A percentile compares a stretch with the other conserved stretches of the same genome.
Evolutionary conservation across 2,329 filamentous ascomycete species (phyloP).

Genomic region (Fusarium udum): DNA sequence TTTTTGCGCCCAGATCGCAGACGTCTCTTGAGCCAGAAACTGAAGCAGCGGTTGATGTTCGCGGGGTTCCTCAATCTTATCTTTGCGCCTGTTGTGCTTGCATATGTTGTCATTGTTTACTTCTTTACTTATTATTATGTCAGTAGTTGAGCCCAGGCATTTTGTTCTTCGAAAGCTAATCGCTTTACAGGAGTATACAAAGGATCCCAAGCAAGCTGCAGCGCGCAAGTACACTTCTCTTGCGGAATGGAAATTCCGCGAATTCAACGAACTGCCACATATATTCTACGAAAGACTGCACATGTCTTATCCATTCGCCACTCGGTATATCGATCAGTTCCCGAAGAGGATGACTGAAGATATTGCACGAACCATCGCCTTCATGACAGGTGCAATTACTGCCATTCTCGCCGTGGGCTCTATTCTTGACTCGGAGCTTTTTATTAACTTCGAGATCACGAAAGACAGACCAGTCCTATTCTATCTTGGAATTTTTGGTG

Average conservation of each 20-base stretch:
- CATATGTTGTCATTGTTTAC: slow-evolving; percentile 86
- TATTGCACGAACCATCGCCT: slow-evolving; percentile 83
- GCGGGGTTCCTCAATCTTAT: slow-evolving; percentile 87
- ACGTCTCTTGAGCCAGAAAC: slow-evolving; percentile 77
- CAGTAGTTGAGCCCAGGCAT: slow-evolving; percentile 44
- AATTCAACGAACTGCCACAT: slow-evolving; percentile 96
- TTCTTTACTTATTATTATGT: slow-evolving; percentile 96
- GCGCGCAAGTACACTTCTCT: slow-evolving; percentile 86
- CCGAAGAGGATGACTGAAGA: slow-evolving; percentile 95
- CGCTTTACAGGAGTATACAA: slow-evolving; percentile 81
- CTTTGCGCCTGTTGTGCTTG: slow-evolving; percentile 86
- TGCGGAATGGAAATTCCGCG: slow-evolving; percentile 97
- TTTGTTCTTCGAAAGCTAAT: slow-evolving; percentile 2
- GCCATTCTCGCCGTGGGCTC: slow-evolving; percentile 86
- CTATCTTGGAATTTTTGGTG: slow-evolving; percentile 84
- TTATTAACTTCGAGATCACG: slow-evolving; percentile 91
- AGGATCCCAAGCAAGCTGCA: slow-evolving; percentile 88
- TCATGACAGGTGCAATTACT: slow-evolving; percentile 85
- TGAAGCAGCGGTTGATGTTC: slow-evolving; percentile 82
- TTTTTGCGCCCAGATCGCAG: slow-evolving; percentile 88
- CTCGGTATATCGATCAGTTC: slow-evolving; percentile 93
- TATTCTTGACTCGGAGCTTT: slow-evolving; percentile 88
- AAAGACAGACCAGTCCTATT: slow-evolving; percentile 89
- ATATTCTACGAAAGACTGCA: slow-evolving; percentile 89
- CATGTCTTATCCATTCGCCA: slow-evolving; percentile 94